Conservation (phyloP, 2,329 filamentous ascomycete genomes). For the Apiospora arundinis region DNA sequence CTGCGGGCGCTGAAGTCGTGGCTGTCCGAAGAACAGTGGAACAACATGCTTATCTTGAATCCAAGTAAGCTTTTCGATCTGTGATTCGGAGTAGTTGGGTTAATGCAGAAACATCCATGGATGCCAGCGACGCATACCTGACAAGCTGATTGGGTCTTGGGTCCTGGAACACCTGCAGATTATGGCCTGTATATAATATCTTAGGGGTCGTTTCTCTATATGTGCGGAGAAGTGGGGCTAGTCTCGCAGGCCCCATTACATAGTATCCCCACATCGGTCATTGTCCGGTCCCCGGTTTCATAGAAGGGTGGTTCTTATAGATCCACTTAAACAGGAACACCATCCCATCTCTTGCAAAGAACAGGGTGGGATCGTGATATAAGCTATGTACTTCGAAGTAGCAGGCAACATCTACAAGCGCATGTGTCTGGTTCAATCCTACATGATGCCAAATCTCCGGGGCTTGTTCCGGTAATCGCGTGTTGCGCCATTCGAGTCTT, state of each 20-base stretch:
- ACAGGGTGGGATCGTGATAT: neutral
- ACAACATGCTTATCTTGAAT: neutral
- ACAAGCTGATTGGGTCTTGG: neutral
- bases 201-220: neutral
- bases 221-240: neutral
- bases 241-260: neutral
- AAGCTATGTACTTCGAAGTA: too few relatives aligned
- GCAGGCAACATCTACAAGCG: neutral
- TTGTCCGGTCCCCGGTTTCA: neutral
- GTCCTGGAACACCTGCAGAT: neutral
- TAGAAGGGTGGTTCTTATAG: neutral
- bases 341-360: neutral
- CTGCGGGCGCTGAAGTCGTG: neutral
- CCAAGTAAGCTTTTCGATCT: neutral
- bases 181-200: too few relatives aligned
- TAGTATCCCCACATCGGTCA: neutral
- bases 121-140: neutral
- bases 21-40: conserved; percentile 14
- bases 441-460: too few relatives aligned
- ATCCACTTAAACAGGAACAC: neutral
- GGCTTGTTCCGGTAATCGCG: neutral
- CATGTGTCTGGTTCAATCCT: too few relatives aligned
- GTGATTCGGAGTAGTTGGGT: neutral
- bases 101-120: neutral
- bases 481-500: neutral